A percentile compares a stretch with the other conserved stretches of the same genome.
Evolutionary conservation across 2,329 filamentous ascomycete genomes (phyloP).

Genomic region (Cordyceps pruinosa): DNA sequence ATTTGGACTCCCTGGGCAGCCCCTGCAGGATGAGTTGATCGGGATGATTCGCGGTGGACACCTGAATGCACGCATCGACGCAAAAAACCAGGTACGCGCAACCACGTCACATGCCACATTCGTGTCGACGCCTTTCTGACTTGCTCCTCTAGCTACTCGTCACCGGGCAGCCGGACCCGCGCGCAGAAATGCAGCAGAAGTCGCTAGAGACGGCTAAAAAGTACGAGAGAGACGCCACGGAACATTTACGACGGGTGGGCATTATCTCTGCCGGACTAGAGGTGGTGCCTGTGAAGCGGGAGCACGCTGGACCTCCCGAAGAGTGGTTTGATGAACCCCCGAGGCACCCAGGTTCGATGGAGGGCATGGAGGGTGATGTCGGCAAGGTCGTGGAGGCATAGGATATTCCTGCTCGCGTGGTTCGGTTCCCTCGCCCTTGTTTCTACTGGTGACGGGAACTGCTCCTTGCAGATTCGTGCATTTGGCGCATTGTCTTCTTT

Average conservation of each 20-base stretch:
- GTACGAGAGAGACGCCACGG: conserved; percentile 68
- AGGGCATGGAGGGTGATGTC: background rate
- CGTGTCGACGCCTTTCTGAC: conserved; percentile 12
- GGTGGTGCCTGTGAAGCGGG: conserved; percentile 32
- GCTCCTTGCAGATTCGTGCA: background rate
- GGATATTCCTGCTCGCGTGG: too few relatives aligned
- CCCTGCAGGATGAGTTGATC: conserved; percentile 68
- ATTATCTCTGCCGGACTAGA: conserved; percentile 70
- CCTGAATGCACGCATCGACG: conserved; percentile 75
- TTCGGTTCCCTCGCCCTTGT: too few relatives aligned
- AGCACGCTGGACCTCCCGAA: conserved; percentile 20
- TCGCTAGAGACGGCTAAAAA: conserved; percentile 60
- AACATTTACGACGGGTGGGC: conserved; percentile 72
- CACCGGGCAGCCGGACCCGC: conserved; percentile 58
- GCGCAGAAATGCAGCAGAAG: conserved; percentile 62
- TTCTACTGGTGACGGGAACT: too few relatives aligned
- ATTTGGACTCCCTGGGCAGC: conserved; percentile 58
- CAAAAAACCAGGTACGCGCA: conserved; percentile 60
- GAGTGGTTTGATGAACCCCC: conserved; percentile 30
- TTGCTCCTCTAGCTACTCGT: conserved; percentile 54
- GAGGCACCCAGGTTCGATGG: background rate
- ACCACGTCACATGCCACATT: background rate
- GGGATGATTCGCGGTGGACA: conserved; percentile 66
- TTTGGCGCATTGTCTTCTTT: background rate
- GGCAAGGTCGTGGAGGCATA: background rate